Evolutionary conservation across 192 early-diverging fungal species (phyloP), one percentile per base, ranked within the genome.

Genomic region (Funneliformis geosporum): DNA sequence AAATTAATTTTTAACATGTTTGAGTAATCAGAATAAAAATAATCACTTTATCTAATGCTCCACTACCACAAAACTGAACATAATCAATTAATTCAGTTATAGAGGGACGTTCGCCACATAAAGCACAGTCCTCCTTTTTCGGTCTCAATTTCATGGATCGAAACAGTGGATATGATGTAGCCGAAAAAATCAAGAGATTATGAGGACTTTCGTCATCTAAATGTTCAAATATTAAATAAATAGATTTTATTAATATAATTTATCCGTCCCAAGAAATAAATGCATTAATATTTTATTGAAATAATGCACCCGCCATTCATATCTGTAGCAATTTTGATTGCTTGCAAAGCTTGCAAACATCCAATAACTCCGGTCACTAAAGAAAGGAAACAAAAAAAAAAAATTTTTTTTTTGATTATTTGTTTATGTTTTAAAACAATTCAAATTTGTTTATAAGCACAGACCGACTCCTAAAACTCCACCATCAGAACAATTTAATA

Each of bases 361-460:
- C 98, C 98, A 73, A 99, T 93, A 18, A 97, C 89, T 21, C 98
- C 98, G 0, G 98, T 93, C 6, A 99, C 96, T 88, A 89, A 59
- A 8, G 12, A 43, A 50, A 38, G 11, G n/a, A n/a, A n/a, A n/a
- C n/a, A 4, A 40, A 46, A 66, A 46, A 21, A n/a, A n/a, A n/a
- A n/a, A n/a, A n/a, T n/a, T n/a, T n/a, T n/a, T n/a, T n/a, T n/a
- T n/a, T n/a, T n/a, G 8, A 77, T 50, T 14, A 50, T 55, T 50
- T 46, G 79, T 4, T 42, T 2, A 9, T 18, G 38, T 27, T 78
- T 8, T 4, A 44, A 40, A n/a, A n/a, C n/a, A n/a, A n/a, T n/a
- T n/a, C 18, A 61, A 10, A 64, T 1, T 33, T 2, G 8, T 33
- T 59, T 33, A 66, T 38, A 64, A 28, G 60, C 7, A 82, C 82